These are phyloP conservation scores for Syzygium oleosum DNA, from an alignment of 345 rosid genomes.

Conservation along the genomic window DNA sequence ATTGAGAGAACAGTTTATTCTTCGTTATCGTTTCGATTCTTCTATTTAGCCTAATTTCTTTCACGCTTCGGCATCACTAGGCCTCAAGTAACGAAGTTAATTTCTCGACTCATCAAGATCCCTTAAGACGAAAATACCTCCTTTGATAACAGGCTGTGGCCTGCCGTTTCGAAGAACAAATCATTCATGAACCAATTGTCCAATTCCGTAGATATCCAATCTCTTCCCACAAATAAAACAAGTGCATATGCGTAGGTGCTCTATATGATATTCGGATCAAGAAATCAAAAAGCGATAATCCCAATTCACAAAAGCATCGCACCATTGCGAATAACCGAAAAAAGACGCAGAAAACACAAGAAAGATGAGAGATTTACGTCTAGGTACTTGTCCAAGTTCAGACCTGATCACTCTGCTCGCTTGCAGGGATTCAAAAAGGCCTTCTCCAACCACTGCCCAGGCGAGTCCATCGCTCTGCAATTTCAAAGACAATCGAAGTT, in stretches of 20 bases:
- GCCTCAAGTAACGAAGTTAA: neutral
- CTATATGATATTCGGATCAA: neutral
- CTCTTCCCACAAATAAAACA: neutral
- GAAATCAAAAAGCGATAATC: neutral
- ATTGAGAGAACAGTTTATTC: too few species aligned
- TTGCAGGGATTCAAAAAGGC: conserved; percentile 60
- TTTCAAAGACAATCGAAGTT: neutral
- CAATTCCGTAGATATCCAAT: neutral
- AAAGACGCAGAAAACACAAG: neutral
- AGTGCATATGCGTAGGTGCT: neutral
- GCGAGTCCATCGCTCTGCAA: conserved; percentile 34
- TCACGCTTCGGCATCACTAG: neutral
- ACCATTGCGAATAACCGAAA: neutral
- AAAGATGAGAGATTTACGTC: conserved; percentile 31
- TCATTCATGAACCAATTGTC: neutral
- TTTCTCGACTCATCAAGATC: neutral
- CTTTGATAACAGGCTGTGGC: conserved; percentile 71
- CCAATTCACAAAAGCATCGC: neutral
- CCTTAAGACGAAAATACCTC: conserved; percentile 43
- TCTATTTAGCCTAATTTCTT: too few species aligned
- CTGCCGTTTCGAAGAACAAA: conserved; percentile 39
- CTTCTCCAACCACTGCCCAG: conserved; percentile 73
- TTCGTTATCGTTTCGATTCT: too few species aligned
- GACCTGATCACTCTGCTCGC: conserved; percentile 46
- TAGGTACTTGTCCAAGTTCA: conserved; percentile 69